Evolutionary conservation across 2,329 filamentous ascomycete genomes (phyloP).

Genomic region (Aspergillus cejpii): DNA sequence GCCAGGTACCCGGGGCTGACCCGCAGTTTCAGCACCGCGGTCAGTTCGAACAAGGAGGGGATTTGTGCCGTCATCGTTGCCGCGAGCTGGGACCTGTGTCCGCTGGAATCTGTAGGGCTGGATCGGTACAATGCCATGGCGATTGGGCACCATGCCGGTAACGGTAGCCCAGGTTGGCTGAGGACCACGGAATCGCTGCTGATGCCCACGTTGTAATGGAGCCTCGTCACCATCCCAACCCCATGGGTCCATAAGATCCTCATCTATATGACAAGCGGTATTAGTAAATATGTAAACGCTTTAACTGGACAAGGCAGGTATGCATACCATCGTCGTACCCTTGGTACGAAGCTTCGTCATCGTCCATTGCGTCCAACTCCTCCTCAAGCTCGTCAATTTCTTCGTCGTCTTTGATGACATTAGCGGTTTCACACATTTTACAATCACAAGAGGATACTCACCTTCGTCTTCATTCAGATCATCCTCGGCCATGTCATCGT

Average conservation of each 20-base stretch:
- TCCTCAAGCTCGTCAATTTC: constrained; percentile 43
- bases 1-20: constrained; percentile 32
- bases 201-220: constrained; percentile 35
- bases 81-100: constrained; percentile 45
- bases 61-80: constrained; percentile 74
- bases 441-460: constrained; percentile 22
- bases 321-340: constrained; percentile 31
- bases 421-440: constrained; percentile 10
- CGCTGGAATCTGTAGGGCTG: constrained; percentile 43
- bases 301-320: not conserved
- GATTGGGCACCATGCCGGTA: constrained; percentile 51
- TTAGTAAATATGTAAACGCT: constrained; percentile 24
- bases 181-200: constrained; percentile 52
- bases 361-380: constrained; percentile 42
- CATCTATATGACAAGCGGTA: constrained; percentile 24
- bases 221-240: constrained; percentile 52
- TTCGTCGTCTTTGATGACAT: constrained; percentile 51
- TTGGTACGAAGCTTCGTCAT: constrained; percentile 39
- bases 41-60: constrained; percentile 67
- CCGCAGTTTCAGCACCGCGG: constrained; percentile 26
- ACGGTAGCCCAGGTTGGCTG: constrained; percentile 60
- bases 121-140: constrained; percentile 37
- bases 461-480: constrained; percentile 55
- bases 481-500: constrained; percentile 46
- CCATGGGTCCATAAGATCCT: constrained; percentile 41